Conservation (phyloP, 1,284 basidiomycete genomes). For the Pyrrhoderma lamaoense region DNA sequence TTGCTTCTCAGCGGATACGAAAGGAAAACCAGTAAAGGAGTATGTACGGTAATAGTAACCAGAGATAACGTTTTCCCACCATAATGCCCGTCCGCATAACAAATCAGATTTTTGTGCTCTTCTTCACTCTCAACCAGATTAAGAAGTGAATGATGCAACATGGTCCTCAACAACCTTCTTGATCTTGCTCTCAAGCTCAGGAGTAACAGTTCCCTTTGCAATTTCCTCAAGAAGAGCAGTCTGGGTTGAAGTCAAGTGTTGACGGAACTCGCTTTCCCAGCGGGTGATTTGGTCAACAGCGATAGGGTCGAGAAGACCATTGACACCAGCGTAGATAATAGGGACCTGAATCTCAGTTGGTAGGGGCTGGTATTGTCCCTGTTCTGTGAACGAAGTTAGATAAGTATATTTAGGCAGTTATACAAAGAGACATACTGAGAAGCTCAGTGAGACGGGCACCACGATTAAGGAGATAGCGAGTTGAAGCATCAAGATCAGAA, state of each 20-base stretch:
- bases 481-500: slow-evolving; percentile 98
- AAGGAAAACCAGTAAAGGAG: neutral
- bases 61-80: no score
- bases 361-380: slow-evolving; percentile 94
- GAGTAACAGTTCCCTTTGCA: slow-evolving; percentile 73
- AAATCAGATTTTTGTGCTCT: neutral
- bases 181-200: slow-evolving; percentile 88
- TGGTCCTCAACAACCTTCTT: slow-evolving; percentile 88
- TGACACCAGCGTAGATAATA: slow-evolving; percentile 98
- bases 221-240: slow-evolving; percentile 74
- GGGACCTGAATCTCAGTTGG: slow-evolving; percentile 96
- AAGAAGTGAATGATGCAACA: slow-evolving; percentile 70
- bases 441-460: slow-evolving; percentile 98
- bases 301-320: slow-evolving; percentile 93
- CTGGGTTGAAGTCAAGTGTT: slow-evolving; percentile 70
- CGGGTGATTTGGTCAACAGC: slow-evolving; percentile 91
- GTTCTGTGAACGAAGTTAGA: slow-evolving; percentile 47
- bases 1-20: neutral
- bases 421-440: slow-evolving; percentile 55
- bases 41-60: neutral
- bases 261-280: slow-evolving; percentile 90
- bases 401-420: neutral
- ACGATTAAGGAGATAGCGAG: slow-evolving; percentile 94
- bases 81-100: neutral
- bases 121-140: neutral